Percentiles rank a stretch among this genome's conserved stretches.
These are phyloP conservation scores for Trichoderma brevicompactum DNA, from an alignment of 2,329 filamentous ascomycete genomes.

Conservation along the genomic window DNA sequence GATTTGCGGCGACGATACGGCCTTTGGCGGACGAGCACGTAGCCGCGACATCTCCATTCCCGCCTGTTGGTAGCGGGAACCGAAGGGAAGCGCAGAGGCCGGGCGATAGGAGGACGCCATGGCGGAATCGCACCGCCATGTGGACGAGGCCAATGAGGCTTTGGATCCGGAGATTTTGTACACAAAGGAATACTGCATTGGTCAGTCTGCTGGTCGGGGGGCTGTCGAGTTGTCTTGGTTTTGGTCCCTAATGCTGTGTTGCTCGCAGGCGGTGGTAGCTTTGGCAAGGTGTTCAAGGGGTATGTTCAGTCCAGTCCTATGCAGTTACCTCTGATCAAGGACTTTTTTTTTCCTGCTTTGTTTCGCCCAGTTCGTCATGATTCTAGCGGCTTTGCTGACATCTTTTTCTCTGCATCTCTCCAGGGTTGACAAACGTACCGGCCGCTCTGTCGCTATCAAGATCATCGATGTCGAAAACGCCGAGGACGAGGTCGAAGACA, in stretches of 20 bases:
- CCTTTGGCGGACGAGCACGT: slow-evolving; percentile 6
- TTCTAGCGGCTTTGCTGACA: neutral
- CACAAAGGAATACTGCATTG: slow-evolving; percentile 89
- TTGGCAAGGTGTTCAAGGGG: slow-evolving; percentile 99
- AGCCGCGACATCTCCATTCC: slow-evolving; percentile 13
- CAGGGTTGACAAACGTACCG: slow-evolving; percentile 89
- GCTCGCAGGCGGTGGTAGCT: slow-evolving; percentile 82
- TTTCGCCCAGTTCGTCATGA: neutral
- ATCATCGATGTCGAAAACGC: slow-evolving; percentile 98
- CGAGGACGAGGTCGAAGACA: slow-evolving; percentile 98
- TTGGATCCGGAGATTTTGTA: slow-evolving; percentile 88
- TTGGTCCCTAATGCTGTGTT: slow-evolving; percentile 30
- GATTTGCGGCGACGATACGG: slow-evolving; percentile 4
- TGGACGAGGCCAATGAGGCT: slow-evolving; percentile 55
- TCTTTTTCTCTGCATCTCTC: neutral
- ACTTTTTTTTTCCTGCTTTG: neutral
- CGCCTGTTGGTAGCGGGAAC: neutral
- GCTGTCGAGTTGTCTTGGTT: neutral
- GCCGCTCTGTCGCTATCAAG: slow-evolving; percentile 95
- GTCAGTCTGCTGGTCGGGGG: slow-evolving; percentile 50
- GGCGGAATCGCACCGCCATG: slow-evolving; percentile 54
- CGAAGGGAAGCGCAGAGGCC: neutral
- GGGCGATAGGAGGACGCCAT: slow-evolving; percentile 39
- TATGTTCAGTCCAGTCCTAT: slow-evolving; percentile 41
- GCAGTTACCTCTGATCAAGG: neutral